Base-by-base conservation (phyloP, 768 basidiomycete species). In the Collybia mongolica region DNA sequence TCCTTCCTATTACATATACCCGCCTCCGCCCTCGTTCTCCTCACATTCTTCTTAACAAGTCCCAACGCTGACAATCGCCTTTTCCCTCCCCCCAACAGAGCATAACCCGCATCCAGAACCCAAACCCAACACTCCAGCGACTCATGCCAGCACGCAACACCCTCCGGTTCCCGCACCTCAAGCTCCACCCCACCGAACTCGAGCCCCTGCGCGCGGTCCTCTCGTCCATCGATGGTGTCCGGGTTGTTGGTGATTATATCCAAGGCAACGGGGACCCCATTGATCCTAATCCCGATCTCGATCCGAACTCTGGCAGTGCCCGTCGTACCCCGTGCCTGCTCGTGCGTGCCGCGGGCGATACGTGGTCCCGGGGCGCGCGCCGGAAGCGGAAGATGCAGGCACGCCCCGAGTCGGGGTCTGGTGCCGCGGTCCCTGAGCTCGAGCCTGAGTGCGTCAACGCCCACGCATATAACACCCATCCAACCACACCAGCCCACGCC, bases 311-410 rank as follows among this genome's bases (percentile, higher is more conserved):
- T n/a, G n/a, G n/a, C n/a, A n/a, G n/a, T n/a, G n/a, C n/a, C n/a
- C n/a, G 32, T 32, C 32, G 32, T 49, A 12, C 15, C 52, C 17
- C 28, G 14, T 49, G 15, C 17, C 52, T 65, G 17, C 44, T 70
- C 11, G 65, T 75, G 14, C 53, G 35, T 7, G 69, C 67, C 11
- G 40, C 53, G 5, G 56, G 63, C n/a, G 69, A 85, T 51, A 82
- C 82, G 1, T 90, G 89, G 90, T 84, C 88, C 0, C 76, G 89
- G 9, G 73, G 76, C 7, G 88, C 83, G 2, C 73, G 87, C 15
- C 68, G 84, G 58, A 76, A 74, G 58, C 59, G 63, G 7, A 73
- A 73, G 54, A 61, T 14, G 14, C 32, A 32, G 32, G 32, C 32
- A 32, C 32, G 3, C 11, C 11, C 32, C 32, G 32, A 32, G 32